phyloP scores from a whole-genome alignment of 352 stramenopile genomes.

The Pythium apleroticum region DNA sequence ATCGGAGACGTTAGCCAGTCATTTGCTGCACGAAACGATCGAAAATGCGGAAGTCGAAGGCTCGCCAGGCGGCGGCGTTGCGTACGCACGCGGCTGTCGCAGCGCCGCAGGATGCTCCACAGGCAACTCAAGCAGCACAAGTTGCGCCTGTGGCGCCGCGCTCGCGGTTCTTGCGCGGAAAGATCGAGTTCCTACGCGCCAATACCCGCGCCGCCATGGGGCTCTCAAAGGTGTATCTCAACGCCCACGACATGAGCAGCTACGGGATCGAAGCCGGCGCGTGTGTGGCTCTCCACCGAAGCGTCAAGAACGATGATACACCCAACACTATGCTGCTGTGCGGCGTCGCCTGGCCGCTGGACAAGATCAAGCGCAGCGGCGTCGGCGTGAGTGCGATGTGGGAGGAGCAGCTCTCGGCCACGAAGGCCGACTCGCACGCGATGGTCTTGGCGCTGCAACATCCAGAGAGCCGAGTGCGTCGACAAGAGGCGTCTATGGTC shows the following conservation, averaged over 20 bases:
- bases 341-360: slow-evolving; percentile 66
- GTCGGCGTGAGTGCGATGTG: slow-evolving; percentile 75
- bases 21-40: slow-evolving; percentile 3
- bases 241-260: slow-evolving; percentile 47
- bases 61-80: slow-evolving; percentile 25
- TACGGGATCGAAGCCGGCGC: slow-evolving; percentile 41
- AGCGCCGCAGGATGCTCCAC: not conserved
- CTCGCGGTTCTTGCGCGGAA: slow-evolving; percentile 23
- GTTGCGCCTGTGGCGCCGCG: not conserved
- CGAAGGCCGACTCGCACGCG: slow-evolving; percentile 28
- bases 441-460: slow-evolving; percentile 28
- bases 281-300: slow-evolving; percentile 35
- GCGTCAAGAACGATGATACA: slow-evolving; percentile 8
- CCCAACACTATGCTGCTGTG: slow-evolving; percentile 45
- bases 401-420: slow-evolving; percentile 40
- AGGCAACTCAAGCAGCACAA: not conserved
- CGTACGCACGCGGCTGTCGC: slow-evolving; percentile 24
- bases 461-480: slow-evolving; percentile 13
- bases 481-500: slow-evolving; percentile 29
- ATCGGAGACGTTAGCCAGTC: slow-evolving; percentile 15
- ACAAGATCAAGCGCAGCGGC: slow-evolving; percentile 63
- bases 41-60: slow-evolving; percentile 27
- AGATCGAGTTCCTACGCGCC: slow-evolving; percentile 54
- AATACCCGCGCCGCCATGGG: slow-evolving; percentile 53
- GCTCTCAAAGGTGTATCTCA: slow-evolving; percentile 72